Percentiles rank a stretch among this genome's conserved stretches.
Evolutionary conservation across 306 rosid species (phyloP).

Genomic region (Casuarina cunninghamiana): DNA sequence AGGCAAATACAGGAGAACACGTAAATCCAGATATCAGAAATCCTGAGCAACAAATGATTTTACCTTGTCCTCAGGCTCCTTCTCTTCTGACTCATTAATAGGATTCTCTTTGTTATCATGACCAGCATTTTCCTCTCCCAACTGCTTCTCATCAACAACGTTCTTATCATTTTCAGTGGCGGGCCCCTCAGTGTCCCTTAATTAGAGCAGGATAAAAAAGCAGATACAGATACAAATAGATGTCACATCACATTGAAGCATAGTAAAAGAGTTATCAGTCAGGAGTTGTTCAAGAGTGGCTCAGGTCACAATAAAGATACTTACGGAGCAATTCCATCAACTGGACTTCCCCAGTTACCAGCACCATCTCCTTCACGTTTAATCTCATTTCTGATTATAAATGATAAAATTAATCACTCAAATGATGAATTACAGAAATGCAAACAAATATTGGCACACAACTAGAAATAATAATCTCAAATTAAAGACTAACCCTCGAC

Average conservation of each 20-base stretch:
- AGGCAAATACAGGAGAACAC: neutral
- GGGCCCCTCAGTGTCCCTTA: slow-evolving; percentile 66
- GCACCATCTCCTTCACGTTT: slow-evolving; percentile 70
- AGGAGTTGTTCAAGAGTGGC: too few species aligned
- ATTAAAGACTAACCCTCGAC: slow-evolving; percentile 53
- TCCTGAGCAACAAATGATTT: neutral
- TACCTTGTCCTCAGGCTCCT: slow-evolving; percentile 93
- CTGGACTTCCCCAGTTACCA: slow-evolving; percentile 62
- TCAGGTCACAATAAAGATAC: slow-evolving; percentile 10
- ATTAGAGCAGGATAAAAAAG: neutral
- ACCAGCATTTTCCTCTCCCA: slow-evolving; percentile 47
- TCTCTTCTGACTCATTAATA: slow-evolving; percentile 62
- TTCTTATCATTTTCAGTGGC: slow-evolving; percentile 61
- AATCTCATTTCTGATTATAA: slow-evolving; percentile 37
- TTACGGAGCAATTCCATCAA: slow-evolving; percentile 56
- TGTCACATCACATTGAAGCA: neutral
- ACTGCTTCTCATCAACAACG: slow-evolving; percentile 65
- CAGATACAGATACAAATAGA: neutral
- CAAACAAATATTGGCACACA: too few species aligned
- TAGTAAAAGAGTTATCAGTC: neutral
- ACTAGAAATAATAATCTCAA: neutral
- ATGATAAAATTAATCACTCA: neutral
- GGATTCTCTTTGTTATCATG: slow-evolving; percentile 75
- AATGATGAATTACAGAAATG: neutral
- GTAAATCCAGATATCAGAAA: neutral